A percentile compares a stretch with the other conserved stretches of the same genome.
These are phyloP conservation scores for Tuber melanosporum DNA, from an alignment of 495 filamentous ascomycete genomes.

Conservation along the genomic window DNA sequence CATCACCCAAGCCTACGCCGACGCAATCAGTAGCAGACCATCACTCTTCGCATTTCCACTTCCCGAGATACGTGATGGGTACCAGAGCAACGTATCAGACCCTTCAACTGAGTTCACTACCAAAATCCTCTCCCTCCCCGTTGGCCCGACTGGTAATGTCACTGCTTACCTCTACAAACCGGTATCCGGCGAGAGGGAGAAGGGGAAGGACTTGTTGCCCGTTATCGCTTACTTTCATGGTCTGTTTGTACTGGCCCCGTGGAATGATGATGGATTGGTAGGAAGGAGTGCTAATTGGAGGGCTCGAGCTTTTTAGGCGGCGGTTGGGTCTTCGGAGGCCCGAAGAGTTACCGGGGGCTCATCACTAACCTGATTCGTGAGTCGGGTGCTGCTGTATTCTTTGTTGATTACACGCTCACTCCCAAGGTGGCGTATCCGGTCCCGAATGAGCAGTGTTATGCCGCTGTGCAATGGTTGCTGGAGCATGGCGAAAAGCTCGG, in stretches of 20 bases:
- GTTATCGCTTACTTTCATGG: slow-evolving; percentile 25
- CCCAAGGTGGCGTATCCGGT: slow-evolving; percentile 42
- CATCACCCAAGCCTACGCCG: slow-evolving; percentile 29
- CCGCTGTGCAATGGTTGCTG: slow-evolving; percentile 36
- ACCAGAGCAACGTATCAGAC: slow-evolving; percentile 15
- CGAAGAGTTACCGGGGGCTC: slow-evolving; percentile 22
- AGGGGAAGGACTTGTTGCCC: slow-evolving; percentile 7
- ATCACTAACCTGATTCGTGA: slow-evolving; percentile 27
- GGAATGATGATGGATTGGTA: neutral
- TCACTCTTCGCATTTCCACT: slow-evolving; percentile 26
- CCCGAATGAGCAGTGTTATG: slow-evolving; percentile 39
- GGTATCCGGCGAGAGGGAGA: neutral
- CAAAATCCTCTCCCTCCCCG: slow-evolving; percentile 24
- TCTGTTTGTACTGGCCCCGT: slow-evolving; percentile 6
- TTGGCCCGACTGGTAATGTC: slow-evolving; percentile 19
- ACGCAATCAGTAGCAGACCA: slow-evolving; percentile 3
- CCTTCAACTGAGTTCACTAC: slow-evolving; percentile 20
- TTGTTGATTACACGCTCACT: slow-evolving; percentile 39
- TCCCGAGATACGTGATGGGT: slow-evolving; percentile 21
- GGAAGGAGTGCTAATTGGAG: neutral
- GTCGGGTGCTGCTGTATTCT: slow-evolving; percentile 39
- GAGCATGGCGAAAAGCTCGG: slow-evolving; percentile 23
- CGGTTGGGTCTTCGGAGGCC: slow-evolving; percentile 22
- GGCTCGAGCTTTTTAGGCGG: slow-evolving; percentile 17
- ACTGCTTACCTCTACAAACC: slow-evolving; percentile 31